Evolutionary conservation across 805 yeast species (phyloP).

Genomic region (Starmerella cellae): DNA sequence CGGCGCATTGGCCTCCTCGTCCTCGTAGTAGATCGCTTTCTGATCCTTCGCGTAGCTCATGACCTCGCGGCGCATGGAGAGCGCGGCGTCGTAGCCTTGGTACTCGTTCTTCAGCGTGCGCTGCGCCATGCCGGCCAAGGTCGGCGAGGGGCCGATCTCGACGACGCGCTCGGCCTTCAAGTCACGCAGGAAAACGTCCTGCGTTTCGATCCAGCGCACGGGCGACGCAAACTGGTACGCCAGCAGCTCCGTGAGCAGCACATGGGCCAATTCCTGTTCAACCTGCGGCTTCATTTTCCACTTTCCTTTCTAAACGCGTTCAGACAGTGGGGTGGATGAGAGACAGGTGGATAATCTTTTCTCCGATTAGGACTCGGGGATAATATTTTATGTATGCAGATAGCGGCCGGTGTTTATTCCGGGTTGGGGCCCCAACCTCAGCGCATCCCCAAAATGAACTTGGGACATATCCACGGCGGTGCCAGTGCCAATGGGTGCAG

Average conservation of each 20-base stretch:
- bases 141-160: slow-evolving; percentile 98
- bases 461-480: no score
- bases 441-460: neutral
- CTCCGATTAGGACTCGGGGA: neutral
- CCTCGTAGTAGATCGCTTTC: slow-evolving; percentile 87
- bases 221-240: slow-evolving; percentile 99
- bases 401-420: neutral
- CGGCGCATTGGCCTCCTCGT: slow-evolving; percentile 27
- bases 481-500: no score
- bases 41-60: slow-evolving; percentile 92
- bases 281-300: slow-evolving; percentile 75
- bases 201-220: slow-evolving; percentile 99
- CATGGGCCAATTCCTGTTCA: slow-evolving; percentile 94
- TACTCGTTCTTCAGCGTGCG: slow-evolving; percentile 91
- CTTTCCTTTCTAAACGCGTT: no score
- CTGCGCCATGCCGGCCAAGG: slow-evolving; percentile 96
- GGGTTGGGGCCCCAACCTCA: slow-evolving; percentile 5
- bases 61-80: slow-evolving; percentile 83
- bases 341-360: no score
- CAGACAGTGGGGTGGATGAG: no score
- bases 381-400: neutral
- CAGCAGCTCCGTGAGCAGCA: slow-evolving; percentile 82
- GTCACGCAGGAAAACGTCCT: slow-evolving; percentile 89
- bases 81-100: slow-evolving; percentile 95
- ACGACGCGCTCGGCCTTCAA: slow-evolving; percentile 94